Conservation (phyloP, 805 yeast species). For the Ogataea henricii region DNA sequence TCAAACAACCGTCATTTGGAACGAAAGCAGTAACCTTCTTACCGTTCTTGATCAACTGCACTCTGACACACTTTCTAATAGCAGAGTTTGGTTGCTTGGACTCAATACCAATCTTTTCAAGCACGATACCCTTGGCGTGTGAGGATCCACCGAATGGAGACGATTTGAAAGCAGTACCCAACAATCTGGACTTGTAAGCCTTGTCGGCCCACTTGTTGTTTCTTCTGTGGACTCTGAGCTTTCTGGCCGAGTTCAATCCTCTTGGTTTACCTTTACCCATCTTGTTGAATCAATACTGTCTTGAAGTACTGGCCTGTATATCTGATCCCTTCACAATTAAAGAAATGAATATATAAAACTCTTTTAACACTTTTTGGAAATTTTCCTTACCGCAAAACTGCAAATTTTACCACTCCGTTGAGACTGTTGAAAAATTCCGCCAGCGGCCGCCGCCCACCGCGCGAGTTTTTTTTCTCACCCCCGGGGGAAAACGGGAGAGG, state of each 20-base stretch:
- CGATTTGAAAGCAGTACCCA: slow-evolving; percentile 99
- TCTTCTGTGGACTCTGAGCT: slow-evolving; percentile 99
- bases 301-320: slow-evolving; percentile 5
- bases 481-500: not conserved
- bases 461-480: not conserved
- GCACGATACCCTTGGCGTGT: slow-evolving; percentile 99
- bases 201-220: slow-evolving; percentile 99
- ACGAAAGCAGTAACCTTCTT: slow-evolving; percentile 99
- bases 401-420: slow-evolving; percentile 7
- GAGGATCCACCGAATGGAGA: slow-evolving; percentile 99
- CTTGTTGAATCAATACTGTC: slow-evolving; percentile 37
- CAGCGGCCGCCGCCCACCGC: not conserved
- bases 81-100: slow-evolving; percentile 99
- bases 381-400: slow-evolving; percentile 5
- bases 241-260: slow-evolving; percentile 99
- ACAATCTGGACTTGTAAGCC: slow-evolving; percentile 96
- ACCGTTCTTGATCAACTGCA: slow-evolving; percentile 99
- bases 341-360: slow-evolving; percentile 6
- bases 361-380: slow-evolving; percentile 8
- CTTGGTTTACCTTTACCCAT: slow-evolving; percentile 99
- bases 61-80: slow-evolving; percentile 99
- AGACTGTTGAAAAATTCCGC: slow-evolving; percentile 13
- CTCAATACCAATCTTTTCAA: slow-evolving; percentile 99
- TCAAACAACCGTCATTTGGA: slow-evolving; percentile 99
- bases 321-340: slow-evolving; percentile 4